Percentiles rank a stretch among this genome's conserved stretches.
Evolutionary conservation across 768 basidiomycete genomes (phyloP).

Genomic region (Crepidotus variabilis): DNA sequence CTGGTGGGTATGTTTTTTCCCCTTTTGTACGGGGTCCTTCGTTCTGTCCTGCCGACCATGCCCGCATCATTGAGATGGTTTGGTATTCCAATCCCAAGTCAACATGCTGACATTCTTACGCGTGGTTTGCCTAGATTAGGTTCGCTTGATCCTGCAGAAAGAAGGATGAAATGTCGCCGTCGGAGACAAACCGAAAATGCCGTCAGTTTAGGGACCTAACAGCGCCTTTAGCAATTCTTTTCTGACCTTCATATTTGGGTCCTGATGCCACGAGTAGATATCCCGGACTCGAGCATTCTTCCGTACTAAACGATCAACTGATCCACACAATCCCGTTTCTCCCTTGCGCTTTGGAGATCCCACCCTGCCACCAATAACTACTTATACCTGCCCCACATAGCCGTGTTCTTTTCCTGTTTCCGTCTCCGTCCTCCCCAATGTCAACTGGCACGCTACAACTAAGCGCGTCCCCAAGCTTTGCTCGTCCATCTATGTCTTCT

Average conservation of each 20-base stretch:
- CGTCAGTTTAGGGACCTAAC: slow-evolving; percentile 18
- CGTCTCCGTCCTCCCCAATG: slow-evolving; percentile 28
- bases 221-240: slow-evolving; percentile 17
- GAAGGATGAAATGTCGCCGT: slow-evolving; percentile 27
- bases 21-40: slow-evolving; percentile 27
- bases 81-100: slow-evolving; percentile 32
- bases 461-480: slow-evolving; percentile 13
- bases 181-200: slow-evolving; percentile 33
- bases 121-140: slow-evolving; percentile 42
- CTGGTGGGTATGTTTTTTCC: slow-evolving; percentile 29
- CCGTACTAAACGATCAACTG: slow-evolving; percentile 27
- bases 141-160: slow-evolving; percentile 21
- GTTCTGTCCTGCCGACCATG: slow-evolving; percentile 45
- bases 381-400: slow-evolving; percentile 18
- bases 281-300: slow-evolving; percentile 22
- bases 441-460: slow-evolving; percentile 43
- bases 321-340: slow-evolving; percentile 22
- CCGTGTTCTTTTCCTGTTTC: slow-evolving; percentile 19
- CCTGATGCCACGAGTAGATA: slow-evolving; percentile 25
- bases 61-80: slow-evolving; percentile 18
- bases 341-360: slow-evolving; percentile 20
- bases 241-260: slow-evolving; percentile 17
- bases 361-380: slow-evolving; percentile 15
- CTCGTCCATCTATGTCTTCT: slow-evolving; percentile 4
- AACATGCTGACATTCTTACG: slow-evolving; percentile 36